Evolutionary conservation across 805 yeast species (phyloP).

Genomic region (Metschnikowia hibisci): DNA sequence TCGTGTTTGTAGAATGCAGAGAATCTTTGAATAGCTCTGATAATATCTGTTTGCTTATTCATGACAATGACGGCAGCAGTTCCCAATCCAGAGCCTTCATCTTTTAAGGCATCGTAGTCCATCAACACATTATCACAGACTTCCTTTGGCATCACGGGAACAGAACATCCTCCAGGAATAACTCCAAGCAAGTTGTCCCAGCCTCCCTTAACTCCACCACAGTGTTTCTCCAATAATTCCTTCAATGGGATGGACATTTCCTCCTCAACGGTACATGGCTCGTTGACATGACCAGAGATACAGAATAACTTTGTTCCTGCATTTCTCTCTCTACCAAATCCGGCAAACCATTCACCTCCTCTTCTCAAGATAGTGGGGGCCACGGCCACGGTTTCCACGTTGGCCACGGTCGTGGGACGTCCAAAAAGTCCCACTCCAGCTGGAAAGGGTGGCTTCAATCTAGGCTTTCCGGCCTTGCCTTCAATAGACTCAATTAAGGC

Average conservation of each 20-base stretch:
- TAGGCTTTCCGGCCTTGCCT: conserved; percentile 92
- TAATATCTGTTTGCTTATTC: conserved; percentile 82
- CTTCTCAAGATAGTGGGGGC: conserved; percentile 87
- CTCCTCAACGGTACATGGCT: conserved; percentile 90
- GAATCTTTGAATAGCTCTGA: conserved; percentile 82
- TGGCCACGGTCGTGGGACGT: conserved; percentile 86
- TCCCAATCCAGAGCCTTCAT: conserved; percentile 83
- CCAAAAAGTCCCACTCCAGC: conserved; percentile 92
- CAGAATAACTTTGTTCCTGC: conserved; percentile 80
- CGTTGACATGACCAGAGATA: conserved; percentile 86
- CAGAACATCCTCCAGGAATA: conserved; percentile 88
- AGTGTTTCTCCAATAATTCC: conserved; percentile 80
- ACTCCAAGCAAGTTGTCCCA: conserved; percentile 89
- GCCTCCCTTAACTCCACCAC: conserved; percentile 89
- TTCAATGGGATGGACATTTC: conserved; percentile 87
- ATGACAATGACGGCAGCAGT: conserved; percentile 92
- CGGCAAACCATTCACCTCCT: conserved; percentile 84
- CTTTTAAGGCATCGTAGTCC: conserved; percentile 86
- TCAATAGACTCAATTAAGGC: conserved; percentile 84
- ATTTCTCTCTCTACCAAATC: conserved; percentile 83
- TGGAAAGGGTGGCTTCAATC: conserved; percentile 92
- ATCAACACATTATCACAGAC: conserved; percentile 66
- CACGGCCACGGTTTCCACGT: conserved; percentile 87
- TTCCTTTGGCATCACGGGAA: conserved; percentile 71
- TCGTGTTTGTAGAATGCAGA: conserved; percentile 85